A percentile compares a stretch with the other conserved stretches of the same genome.
phyloP scores from a whole-genome alignment of 805 yeast species.

The Wickerhamiella lipophila region DNA sequence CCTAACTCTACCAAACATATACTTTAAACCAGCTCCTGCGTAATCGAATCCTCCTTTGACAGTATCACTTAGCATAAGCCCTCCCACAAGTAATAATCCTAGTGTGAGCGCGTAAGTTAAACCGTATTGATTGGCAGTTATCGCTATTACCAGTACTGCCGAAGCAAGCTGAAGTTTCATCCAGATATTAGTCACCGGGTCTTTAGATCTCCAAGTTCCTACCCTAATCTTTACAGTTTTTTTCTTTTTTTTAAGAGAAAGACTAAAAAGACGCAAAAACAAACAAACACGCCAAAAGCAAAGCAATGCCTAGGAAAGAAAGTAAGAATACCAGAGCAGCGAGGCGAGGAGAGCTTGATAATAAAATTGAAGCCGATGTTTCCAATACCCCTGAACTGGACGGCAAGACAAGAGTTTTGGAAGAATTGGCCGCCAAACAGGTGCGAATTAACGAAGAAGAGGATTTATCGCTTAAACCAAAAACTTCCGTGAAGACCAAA shows the following conservation, averaged over 20 bases:
- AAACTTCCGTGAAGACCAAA: constrained; percentile 1
- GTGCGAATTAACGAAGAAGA: constrained; percentile 9
- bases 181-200: constrained; percentile 1
- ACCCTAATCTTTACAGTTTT: constrained; percentile 6
- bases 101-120: constrained; percentile 7
- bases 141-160: constrained; percentile 7
- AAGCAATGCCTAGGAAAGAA: constrained; percentile 9
- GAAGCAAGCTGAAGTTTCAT: constrained; percentile 11
- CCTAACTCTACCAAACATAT: constrained; percentile 24
- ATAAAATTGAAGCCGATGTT: constrained; percentile 9
- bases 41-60: constrained; percentile 27
- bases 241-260: neutral
- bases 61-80: constrained; percentile 26
- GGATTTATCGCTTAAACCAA: constrained; percentile 6
- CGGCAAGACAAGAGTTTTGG: constrained; percentile 15
- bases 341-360: constrained; percentile 14
- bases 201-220: neutral
- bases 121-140: constrained; percentile 9
- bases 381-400: neutral
- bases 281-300: too few species aligned
- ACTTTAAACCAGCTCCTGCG: constrained; percentile 24
- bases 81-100: constrained; percentile 8
- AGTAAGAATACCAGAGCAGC: constrained; percentile 20
- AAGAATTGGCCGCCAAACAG: constrained; percentile 17
- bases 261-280: too few species aligned